Evolutionary conservation across 1,284 basidiomycete species (phyloP).

Genomic region (Pterula multifida): DNA sequence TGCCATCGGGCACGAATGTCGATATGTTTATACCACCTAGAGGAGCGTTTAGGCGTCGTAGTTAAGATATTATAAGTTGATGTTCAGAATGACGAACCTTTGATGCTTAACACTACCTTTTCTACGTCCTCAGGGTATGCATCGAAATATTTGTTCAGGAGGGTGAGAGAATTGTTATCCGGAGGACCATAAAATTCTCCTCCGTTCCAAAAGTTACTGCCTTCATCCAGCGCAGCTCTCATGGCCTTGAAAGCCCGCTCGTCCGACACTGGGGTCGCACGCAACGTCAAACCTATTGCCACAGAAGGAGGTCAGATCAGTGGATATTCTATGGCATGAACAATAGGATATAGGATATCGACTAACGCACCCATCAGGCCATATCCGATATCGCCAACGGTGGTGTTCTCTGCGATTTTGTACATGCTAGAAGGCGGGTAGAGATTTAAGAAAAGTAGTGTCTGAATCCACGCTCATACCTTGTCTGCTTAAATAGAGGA

Average conservation of each 20-base stretch:
- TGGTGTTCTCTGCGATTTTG: background rate
- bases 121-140: conserved; percentile 31
- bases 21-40: background rate
- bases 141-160: conserved; percentile 20
- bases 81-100: background rate
- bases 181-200: background rate
- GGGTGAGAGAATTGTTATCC: conserved; percentile 1
- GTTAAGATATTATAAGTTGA: too few relatives aligned
- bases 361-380: background rate
- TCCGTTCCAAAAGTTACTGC: background rate
- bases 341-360: too few relatives aligned
- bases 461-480: too few relatives aligned
- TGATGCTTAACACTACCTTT: conserved; percentile 24
- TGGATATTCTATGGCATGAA: too few relatives aligned
- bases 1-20: background rate
- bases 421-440: too few relatives aligned
- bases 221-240: conserved; percentile 6
- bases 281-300: conserved; percentile 8
- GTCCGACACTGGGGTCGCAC: conserved; percentile 20
- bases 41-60: background rate
- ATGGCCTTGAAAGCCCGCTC: conserved; percentile 22
- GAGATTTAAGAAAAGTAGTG: too few relatives aligned
- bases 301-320: background rate
- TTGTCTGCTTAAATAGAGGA: too few relatives aligned
- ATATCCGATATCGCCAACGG: background rate